A percentile compares a stretch with the other conserved stretches of the same genome.
Evolutionary conservation across 2,329 filamentous ascomycete species (phyloP).

Genomic region (Aschersonia sp.): DNA sequence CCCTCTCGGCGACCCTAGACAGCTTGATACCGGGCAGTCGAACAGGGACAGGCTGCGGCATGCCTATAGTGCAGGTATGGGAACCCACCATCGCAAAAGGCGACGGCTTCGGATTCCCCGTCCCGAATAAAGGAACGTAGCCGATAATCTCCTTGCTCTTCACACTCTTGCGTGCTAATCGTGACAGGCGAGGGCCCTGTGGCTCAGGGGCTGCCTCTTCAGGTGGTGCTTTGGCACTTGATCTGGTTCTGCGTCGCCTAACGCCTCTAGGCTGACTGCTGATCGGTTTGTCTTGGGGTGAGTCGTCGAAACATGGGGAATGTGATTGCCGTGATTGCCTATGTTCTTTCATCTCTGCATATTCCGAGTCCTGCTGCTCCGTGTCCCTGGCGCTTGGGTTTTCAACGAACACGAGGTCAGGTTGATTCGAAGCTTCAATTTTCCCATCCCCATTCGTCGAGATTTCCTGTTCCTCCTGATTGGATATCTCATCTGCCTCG

Average conservation of each 20-base stretch:
- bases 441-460: too few species aligned
- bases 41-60: constrained; percentile 1
- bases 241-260: neutral
- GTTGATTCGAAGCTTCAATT: too few species aligned
- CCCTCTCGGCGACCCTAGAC: neutral
- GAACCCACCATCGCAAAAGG: constrained; percentile 7
- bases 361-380: too few species aligned
- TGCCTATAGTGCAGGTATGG: constrained; percentile 2
- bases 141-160: constrained; percentile 34
- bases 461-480: too few species aligned
- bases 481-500: too few species aligned
- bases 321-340: too few species aligned
- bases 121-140: constrained; percentile 12
- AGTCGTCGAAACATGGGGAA: neutral
- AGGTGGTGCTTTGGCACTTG: neutral
- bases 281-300: neutral
- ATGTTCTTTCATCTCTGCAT: too few species aligned
- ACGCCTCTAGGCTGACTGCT: neutral
- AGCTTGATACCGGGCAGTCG: neutral
- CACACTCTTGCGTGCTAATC: constrained; percentile 25
- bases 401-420: too few species aligned
- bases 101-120: constrained; percentile 4
- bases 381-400: too few species aligned
- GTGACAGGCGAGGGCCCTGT: constrained; percentile 21
- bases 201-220: neutral